These are phyloP conservation scores for Theobroma cacao DNA, from an alignment of 345 rosid species.

Conservation along the genomic window DNA sequence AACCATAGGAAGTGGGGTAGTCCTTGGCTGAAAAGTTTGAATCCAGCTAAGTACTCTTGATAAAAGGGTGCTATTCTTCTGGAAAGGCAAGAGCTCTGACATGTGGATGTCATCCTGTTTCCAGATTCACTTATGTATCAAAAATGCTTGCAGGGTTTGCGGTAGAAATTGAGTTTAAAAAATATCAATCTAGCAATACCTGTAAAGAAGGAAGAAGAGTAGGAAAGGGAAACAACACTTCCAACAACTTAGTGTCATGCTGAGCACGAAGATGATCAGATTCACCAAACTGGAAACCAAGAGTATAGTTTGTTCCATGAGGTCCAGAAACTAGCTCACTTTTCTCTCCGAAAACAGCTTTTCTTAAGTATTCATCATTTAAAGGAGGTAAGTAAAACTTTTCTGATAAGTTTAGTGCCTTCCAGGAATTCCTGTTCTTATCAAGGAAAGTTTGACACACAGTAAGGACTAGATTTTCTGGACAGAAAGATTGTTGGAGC, in stretches of 20 bases:
- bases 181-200: constrained; percentile 41
- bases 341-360: constrained; percentile 56
- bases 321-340: constrained; percentile 29
- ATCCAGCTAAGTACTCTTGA: constrained; percentile 78
- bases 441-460: constrained; percentile 54
- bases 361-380: constrained; percentile 63
- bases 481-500: constrained; percentile 48
- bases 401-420: constrained; percentile 53
- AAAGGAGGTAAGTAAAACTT: constrained; percentile 68
- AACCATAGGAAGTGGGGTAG: constrained; percentile 72
- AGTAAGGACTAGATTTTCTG: constrained; percentile 76
- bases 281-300: constrained; percentile 71
- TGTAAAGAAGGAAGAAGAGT: constrained; percentile 83
- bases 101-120: constrained; percentile 61
- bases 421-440: constrained; percentile 48
- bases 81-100: constrained; percentile 80
- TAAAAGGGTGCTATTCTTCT: constrained; percentile 82
- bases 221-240: constrained; percentile 87
- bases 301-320: constrained; percentile 64
- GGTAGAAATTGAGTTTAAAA: background rate
- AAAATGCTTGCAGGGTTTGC: constrained; percentile 6
- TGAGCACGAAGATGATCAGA: constrained; percentile 58
- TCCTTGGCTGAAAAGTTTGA: constrained; percentile 53
- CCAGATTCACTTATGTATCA: constrained; percentile 20
- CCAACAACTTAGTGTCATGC: constrained; percentile 52